Base-by-base conservation (phyloP, 306 rosid species). In the Quercus engelmannii region DNA sequence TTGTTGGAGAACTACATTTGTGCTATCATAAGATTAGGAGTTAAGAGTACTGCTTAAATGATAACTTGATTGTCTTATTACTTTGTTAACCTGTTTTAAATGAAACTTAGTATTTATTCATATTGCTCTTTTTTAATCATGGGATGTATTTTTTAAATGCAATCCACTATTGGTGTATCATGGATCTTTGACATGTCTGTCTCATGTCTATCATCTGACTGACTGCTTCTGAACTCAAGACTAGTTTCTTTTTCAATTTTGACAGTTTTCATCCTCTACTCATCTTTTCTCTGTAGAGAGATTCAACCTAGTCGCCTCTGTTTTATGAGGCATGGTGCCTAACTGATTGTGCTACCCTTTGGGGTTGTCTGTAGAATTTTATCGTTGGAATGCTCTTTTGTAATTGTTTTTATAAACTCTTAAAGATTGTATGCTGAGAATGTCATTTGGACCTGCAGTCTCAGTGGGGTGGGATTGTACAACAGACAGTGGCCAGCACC, bases 391-490 rank as follows among this genome's bases (percentile, higher is more conserved):
- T 55, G 18, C 65, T 25, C 20, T n/a, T 30, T 79, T 35, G 49
- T 59, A 65, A 70, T 67, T 38, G 15, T 82, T 41, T 25, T 71
- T 69, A 74, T 55, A 14, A 59, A 28, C 76, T 41, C 55, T 33
- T 62, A 73, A 54, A 26, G n/a, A 56, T 77, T 72, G 21, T 62
- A 54, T 80, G 83, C 83, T 80, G 71, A 73, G 26, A n/a, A 55
- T 74, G 71, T 54, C 83, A 46, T 69, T 69, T 84, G 63, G 80
- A 73, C 59, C 54, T 83, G 86, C 81, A 86, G 92, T 75, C 86
- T 41, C 94, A 86, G 58, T 92, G 94, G 98, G 76, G 80, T 31
- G 97, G 93, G 68, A 69, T 76, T 75, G 86, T 64, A 31, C 79
- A 86, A 55, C 92, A 83, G 78, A 62, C 87, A 18, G 85, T 38